Evolutionary conservation across 176 grass and related monocot species (phyloP).

Genomic region (Miscanthus lutarioriparius): DNA sequence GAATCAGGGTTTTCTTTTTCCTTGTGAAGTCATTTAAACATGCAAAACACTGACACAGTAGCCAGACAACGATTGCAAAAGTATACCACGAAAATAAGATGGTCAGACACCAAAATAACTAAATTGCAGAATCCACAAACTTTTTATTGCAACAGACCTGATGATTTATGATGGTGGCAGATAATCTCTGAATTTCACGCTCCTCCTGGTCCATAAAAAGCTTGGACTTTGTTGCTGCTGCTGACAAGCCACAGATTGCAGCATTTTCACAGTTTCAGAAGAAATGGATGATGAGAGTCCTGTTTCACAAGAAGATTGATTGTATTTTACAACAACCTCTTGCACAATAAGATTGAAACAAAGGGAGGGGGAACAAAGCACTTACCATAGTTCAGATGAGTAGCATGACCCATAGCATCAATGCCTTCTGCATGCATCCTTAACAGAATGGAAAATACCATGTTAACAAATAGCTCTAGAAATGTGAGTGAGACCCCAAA

Average conservation of each 20-base stretch:
- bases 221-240: constrained; percentile 86
- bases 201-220: constrained; percentile 97
- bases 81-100: constrained; percentile 1
- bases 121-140: not conserved
- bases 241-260: constrained; percentile 81
- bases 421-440: constrained; percentile 66
- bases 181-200: constrained; percentile 96
- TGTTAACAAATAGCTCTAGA: constrained; percentile 34
- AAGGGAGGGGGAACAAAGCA: constrained; percentile 4
- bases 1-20: constrained; percentile 27
- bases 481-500: not conserved
- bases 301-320: constrained; percentile 41
- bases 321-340: constrained; percentile 27
- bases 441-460: constrained; percentile 41
- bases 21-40: not conserved
- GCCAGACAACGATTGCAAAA: not conserved
- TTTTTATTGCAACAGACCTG: constrained; percentile 56
- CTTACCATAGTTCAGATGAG: constrained; percentile 47
- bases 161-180: constrained; percentile 90
- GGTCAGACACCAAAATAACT: constrained; percentile 10
- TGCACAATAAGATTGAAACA: constrained; percentile 16
- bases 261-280: constrained; percentile 68
- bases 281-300: constrained; percentile 48
- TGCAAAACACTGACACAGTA: constrained; percentile 6
- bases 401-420: constrained; percentile 43